phyloP scores from a whole-genome alignment of 257 asterid species.

The Cruciata laevipes region DNA sequence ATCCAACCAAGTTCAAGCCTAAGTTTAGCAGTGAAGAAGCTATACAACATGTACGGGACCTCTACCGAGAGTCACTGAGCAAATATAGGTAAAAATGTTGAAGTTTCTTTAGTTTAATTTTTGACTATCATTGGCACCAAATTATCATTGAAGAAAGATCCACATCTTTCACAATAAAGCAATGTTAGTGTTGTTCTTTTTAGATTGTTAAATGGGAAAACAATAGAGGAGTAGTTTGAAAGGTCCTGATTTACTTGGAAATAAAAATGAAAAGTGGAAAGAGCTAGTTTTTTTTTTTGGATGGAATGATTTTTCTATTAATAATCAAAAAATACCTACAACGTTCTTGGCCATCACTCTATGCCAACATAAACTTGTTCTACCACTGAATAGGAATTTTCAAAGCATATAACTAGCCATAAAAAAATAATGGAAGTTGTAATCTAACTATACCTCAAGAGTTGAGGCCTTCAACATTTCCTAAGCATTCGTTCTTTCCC shows the following conservation, averaged over 20 bases:
- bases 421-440: no score
- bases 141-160: neutral
- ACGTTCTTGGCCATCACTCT: no score
- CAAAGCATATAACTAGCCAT: no score
- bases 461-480: no score
- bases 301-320: no score
- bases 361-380: no score
- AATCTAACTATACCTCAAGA: no score
- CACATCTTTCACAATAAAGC: neutral
- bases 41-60: conserved; percentile 56
- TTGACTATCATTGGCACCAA: neutral
- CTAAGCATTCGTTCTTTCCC: no score
- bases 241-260: neutral
- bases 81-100: conserved; percentile 50
- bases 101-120: neutral
- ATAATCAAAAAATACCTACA: no score
- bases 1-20: conserved; percentile 65
- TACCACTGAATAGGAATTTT: no score
- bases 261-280: neutral
- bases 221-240: conserved; percentile 1
- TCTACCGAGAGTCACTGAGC: conserved; percentile 52
- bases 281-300: no score
- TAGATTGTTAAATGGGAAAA: neutral
- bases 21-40: conserved; percentile 77
- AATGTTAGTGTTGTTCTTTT: neutral